A percentile compares a stretch with the other conserved stretches of the same genome.
Evolutionary conservation across 805 yeast genomes (phyloP).

Genomic region (Zygosaccharomyces lentus): DNA sequence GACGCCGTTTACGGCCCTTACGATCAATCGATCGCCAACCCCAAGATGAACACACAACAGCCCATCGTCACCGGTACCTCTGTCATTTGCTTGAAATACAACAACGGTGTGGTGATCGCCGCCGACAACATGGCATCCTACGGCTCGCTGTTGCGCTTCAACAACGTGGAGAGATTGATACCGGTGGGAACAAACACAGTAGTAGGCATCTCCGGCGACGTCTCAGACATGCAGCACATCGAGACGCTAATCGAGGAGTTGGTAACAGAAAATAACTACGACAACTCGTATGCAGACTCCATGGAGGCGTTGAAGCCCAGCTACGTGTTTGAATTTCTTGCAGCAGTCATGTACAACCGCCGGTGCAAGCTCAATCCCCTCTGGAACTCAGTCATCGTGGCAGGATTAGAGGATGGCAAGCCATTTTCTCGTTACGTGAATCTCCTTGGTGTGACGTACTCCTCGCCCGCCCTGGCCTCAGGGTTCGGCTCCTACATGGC

Average conservation of each 20-base stretch:
- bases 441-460: slow-evolving; percentile 84
- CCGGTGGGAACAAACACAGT: slow-evolving; percentile 81
- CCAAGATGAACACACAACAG: slow-evolving; percentile 82
- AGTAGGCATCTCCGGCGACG: slow-evolving; percentile 92
- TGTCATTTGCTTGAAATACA: slow-evolving; percentile 84
- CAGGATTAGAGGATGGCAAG: slow-evolving; percentile 70
- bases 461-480: slow-evolving; percentile 85
- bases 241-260: slow-evolving; percentile 71
- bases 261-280: slow-evolving; percentile 75
- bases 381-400: slow-evolving; percentile 92
- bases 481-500: slow-evolving; percentile 97
- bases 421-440: slow-evolving; percentile 86
- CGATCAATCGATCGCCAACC: slow-evolving; percentile 70
- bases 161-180: slow-evolving; percentile 76
- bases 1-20: slow-evolving; percentile 78
- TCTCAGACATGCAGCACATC: slow-evolving; percentile 86
- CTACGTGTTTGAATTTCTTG: slow-evolving; percentile 81
- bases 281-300: slow-evolving; percentile 42
- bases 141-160: slow-evolving; percentile 87
- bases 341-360: slow-evolving; percentile 78
- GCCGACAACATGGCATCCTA: slow-evolving; percentile 93
- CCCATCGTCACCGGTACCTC: slow-evolving; percentile 97
- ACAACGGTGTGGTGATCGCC: slow-evolving; percentile 88
- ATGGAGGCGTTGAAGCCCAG: slow-evolving; percentile 74
- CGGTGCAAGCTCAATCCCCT: slow-evolving; percentile 92